phyloP scores from a whole-genome alignment of 2,329 filamentous ascomycete genomes.

The Neoarthrinium moseri region DNA sequence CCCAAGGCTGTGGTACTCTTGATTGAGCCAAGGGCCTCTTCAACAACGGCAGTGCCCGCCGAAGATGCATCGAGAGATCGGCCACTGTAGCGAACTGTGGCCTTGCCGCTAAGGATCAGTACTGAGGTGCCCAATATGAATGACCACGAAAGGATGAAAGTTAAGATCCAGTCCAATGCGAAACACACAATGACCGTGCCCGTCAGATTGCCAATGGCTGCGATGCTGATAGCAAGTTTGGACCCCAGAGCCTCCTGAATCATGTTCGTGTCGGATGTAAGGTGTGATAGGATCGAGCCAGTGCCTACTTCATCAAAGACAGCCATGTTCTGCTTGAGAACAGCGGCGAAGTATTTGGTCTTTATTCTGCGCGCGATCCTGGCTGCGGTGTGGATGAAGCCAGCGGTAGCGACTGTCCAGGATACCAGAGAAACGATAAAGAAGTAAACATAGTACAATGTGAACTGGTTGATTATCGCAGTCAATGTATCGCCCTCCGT shows the following conservation, averaged over 20 bases:
- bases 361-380: slow-evolving; percentile 16
- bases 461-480: too few species aligned
- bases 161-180: slow-evolving; percentile 41
- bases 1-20: slow-evolving; percentile 19
- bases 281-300: slow-evolving; percentile 19
- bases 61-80: slow-evolving; percentile 25
- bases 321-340: slow-evolving; percentile 24
- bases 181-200: slow-evolving; percentile 38
- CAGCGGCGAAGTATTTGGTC: slow-evolving; percentile 17
- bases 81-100: slow-evolving; percentile 14
- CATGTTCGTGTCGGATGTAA: slow-evolving; percentile 18
- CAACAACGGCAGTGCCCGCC: too few species aligned
- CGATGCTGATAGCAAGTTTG: slow-evolving; percentile 15
- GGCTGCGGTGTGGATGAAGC: slow-evolving; percentile 20
- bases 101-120: slow-evolving; percentile 25
- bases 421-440: slow-evolving; percentile 14
- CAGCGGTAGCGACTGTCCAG: slow-evolving; percentile 16
- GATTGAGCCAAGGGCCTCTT: slow-evolving; percentile 38
- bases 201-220: slow-evolving; percentile 32
- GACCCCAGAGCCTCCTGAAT: slow-evolving; percentile 20
- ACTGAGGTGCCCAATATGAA: slow-evolving; percentile 37
- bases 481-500: too few species aligned
- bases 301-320: slow-evolving; percentile 22
- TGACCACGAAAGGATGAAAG: slow-evolving; percentile 31
- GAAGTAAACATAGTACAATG: slow-evolving; percentile 20